Conservation (phyloP, 2,329 filamentous ascomycete genomes). For the Paecilomyces fulvus region DNA sequence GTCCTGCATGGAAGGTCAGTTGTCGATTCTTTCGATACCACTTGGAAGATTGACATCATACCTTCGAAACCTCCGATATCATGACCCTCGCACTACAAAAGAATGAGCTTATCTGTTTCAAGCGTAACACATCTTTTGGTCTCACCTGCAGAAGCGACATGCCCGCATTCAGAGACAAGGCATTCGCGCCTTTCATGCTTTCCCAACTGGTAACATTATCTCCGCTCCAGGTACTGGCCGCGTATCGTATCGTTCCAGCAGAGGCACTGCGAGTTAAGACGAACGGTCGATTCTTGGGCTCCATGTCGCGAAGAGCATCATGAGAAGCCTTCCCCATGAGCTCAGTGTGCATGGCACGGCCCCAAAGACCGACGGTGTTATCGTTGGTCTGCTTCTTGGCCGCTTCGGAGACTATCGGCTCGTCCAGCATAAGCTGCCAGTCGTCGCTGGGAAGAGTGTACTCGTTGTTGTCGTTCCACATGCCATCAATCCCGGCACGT, state of each 20-base stretch:
- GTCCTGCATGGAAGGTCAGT: conserved; percentile 21
- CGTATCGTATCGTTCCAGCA: conserved; percentile 60
- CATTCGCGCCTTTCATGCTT: conserved; percentile 63
- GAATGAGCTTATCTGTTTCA: conserved; percentile 1
- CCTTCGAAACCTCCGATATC: conserved; percentile 71
- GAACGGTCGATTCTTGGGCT: conserved; percentile 55
- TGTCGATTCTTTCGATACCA: neutral
- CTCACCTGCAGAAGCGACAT: conserved; percentile 56
- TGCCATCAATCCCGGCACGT: conserved; percentile 58
- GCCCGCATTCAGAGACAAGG: conserved; percentile 59
- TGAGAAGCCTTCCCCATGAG: conserved; percentile 63
- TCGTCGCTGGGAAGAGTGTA: conserved; percentile 59
- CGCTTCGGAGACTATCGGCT: conserved; percentile 29
- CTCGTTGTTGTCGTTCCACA: conserved; percentile 77
- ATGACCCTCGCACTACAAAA: conserved; percentile 54
- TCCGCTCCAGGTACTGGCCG: conserved; percentile 64
- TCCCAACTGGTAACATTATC: conserved; percentile 69
- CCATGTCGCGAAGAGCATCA: conserved; percentile 53
- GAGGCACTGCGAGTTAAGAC: conserved; percentile 64
- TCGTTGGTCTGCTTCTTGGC: conserved; percentile 25
- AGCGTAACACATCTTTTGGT: neutral
- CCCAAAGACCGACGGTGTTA: conserved; percentile 58
- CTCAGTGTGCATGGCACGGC: conserved; percentile 60
- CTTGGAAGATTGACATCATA: neutral
- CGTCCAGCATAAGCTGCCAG: conserved; percentile 55